A percentile compares a stretch with the other conserved stretches of the same genome.
These are phyloP conservation scores for Coffea canephora DNA, from an alignment of 257 asterid species.

Conservation along the genomic window DNA sequence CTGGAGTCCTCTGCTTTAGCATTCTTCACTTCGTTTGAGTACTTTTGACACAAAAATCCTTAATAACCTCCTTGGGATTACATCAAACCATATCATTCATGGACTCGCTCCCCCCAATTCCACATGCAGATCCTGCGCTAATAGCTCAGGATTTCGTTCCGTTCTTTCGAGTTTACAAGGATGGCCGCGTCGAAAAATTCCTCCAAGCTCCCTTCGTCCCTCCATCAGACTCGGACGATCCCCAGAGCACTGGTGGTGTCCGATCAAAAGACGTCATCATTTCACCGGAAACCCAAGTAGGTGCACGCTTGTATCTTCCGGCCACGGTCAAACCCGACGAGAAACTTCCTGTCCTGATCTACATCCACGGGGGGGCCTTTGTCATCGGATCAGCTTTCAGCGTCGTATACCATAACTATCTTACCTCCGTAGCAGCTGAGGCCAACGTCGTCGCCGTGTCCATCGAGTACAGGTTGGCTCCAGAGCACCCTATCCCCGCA, in stretches of 20 bases:
- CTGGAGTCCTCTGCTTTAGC: neutral
- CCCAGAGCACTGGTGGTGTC: constrained; percentile 35
- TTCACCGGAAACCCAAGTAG: constrained; percentile 41
- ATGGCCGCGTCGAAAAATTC: constrained; percentile 50
- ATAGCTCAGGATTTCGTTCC: constrained; percentile 45
- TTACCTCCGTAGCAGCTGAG: constrained; percentile 39
- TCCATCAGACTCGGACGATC: constrained; percentile 41
- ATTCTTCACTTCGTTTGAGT: neutral
- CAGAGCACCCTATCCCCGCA: constrained; percentile 69
- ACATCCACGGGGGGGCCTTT: constrained; percentile 86
- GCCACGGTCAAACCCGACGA: constrained; percentile 16
- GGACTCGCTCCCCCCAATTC: neutral
- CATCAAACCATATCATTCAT: too few relatives aligned
- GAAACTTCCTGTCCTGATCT: constrained; percentile 58
- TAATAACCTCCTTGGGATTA: too few relatives aligned
- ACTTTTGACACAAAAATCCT: neutral
- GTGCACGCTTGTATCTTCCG: constrained; percentile 62
- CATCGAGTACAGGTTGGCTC: constrained; percentile 62
- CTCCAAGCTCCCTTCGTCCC: constrained; percentile 25
- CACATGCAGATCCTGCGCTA: constrained; percentile 3
- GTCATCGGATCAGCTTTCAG: constrained; percentile 39
- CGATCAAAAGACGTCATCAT: constrained; percentile 49
- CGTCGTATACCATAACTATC: constrained; percentile 36
- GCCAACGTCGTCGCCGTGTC: constrained; percentile 55
- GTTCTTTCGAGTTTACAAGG: constrained; percentile 39